phyloP scores from a whole-genome alignment of 192 early-diverging fungal species.

The Gigaspora rosea region DNA sequence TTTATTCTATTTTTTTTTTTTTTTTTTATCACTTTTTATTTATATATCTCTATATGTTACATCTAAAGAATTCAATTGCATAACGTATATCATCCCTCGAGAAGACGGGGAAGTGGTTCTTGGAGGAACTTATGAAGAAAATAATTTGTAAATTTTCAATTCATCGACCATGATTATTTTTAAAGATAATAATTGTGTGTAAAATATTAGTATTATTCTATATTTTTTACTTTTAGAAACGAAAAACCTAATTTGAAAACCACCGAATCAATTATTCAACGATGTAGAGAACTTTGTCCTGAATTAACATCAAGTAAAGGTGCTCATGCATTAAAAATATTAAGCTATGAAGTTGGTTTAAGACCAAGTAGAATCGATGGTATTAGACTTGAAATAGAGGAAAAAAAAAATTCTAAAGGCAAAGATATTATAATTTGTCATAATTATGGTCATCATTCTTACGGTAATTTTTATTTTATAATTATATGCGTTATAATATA shows the following conservation, averaged over 20 bases:
- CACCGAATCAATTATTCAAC: constrained; percentile 42
- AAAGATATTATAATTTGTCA: constrained; percentile 51
- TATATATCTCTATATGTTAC: too few relatives aligned
- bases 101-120: constrained; percentile 74
- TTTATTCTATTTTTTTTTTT: neutral
- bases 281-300: constrained; percentile 50
- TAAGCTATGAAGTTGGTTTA: constrained; percentile 56
- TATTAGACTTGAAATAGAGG: constrained; percentile 57
- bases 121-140: constrained; percentile 66
- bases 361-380: constrained; percentile 52
- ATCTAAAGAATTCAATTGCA: constrained; percentile 35
- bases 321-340: constrained; percentile 40
- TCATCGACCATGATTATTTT: neutral
- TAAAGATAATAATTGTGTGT: neutral
- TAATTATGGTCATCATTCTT: constrained; percentile 66
- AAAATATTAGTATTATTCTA: neutral
- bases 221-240: constrained; percentile 35
- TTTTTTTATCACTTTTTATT: neutral
- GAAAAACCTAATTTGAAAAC: constrained; percentile 30
- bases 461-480: constrained; percentile 41
- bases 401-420: constrained; percentile 36
- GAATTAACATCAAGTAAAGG: constrained; percentile 48
- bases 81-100: constrained; percentile 85
- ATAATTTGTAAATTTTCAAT: constrained; percentile 45
- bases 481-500: neutral